Evolutionary conservation across 495 filamentous ascomycete species (phyloP), one percentile per base, ranked within the genome.

Genomic region (Aspergillus steynii): DNA sequence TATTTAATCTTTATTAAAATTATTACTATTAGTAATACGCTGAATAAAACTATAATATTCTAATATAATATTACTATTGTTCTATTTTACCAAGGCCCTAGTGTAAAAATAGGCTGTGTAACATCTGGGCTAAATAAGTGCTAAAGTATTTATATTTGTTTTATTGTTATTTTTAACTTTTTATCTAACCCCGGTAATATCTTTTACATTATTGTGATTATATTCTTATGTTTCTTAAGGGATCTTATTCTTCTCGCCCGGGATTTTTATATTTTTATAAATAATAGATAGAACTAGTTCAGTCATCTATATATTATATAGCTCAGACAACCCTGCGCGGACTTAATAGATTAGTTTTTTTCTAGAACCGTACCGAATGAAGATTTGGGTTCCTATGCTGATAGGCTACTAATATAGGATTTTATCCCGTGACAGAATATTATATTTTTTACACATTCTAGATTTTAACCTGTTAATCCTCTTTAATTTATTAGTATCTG

Each of bases 341-440:
- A 71, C 65, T 12, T 58, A 55, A 58, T 60, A 71, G 49, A 71
- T 68, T 28, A 57, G 53, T 2, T 31, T 52, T 0, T 50, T 54
- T 25, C 27, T 48, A 20, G 53, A 57, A 55, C 65, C 58, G 34
- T 71, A 68, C 7, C 57, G 57, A 4, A 71, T 53, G 42, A 71
- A 68, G 8, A 62, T 65, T 48, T 71, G 54, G 32, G 60, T 61
- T n/a, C 68, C 60, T 10, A 52, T 65, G 9, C 61, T 65, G 47
- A 61, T 68, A 34, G 63, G 58, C 68, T 58, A 71, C 61, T 58
- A 68, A 42, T 59, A 90, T 55, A 86, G 77, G 56, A 90, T 78
- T 53, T 83, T 81, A 76, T 84, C 85, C 58, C 31, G 28, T 29
- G 53, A 32, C 29, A 55, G 53, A 25, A 31, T 12, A 25, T 31